phyloP scores from a whole-genome alignment of 2,329 filamentous ascomycete species.

The Basipetospora chlamydospora region DNA sequence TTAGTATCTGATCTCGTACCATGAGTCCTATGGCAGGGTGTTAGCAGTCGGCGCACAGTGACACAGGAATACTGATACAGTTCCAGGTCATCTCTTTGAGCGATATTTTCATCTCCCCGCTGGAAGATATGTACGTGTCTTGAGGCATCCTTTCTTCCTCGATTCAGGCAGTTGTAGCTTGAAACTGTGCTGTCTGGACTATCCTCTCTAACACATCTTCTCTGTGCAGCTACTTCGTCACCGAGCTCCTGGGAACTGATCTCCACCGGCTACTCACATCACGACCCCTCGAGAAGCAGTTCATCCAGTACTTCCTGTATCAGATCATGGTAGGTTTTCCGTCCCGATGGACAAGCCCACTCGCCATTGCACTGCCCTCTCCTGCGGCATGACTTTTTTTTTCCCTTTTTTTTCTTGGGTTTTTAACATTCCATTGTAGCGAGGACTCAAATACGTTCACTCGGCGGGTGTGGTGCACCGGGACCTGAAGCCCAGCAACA shows the following conservation, averaged over 20 bases:
- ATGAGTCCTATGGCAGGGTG: not conserved
- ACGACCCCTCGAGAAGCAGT: slow-evolving; percentile 93
- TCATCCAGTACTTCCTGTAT: slow-evolving; percentile 99
- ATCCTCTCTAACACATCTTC: slow-evolving; percentile 7
- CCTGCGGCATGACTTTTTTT: too few species aligned
- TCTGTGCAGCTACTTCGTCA: slow-evolving; percentile 74
- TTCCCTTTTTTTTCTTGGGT: not conserved
- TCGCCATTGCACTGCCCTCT: too few species aligned
- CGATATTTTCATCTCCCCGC: slow-evolving; percentile 98
- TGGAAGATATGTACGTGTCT: slow-evolving; percentile 83
- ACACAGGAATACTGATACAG: not conserved
- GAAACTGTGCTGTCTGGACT: slow-evolving; percentile 3
- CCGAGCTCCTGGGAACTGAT: slow-evolving; percentile 91
- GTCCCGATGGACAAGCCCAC: too few species aligned
- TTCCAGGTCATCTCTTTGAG: slow-evolving; percentile 85
- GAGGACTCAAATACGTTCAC: slow-evolving; percentile 97
- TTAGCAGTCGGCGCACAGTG: not conserved
- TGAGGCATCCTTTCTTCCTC: too few species aligned
- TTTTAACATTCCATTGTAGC: slow-evolving; percentile 39
- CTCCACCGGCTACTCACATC: slow-evolving; percentile 91
- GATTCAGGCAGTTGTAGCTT: too few species aligned
- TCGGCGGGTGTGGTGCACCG: slow-evolving; percentile 95
- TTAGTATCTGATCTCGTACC: slow-evolving; percentile 27
- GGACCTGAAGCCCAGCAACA: slow-evolving; percentile 96
- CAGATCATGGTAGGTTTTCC: slow-evolving; percentile 90